Base-by-base conservation (phyloP, 352 stramenopile genomes). In the Phytophthora rubi region DNA sequence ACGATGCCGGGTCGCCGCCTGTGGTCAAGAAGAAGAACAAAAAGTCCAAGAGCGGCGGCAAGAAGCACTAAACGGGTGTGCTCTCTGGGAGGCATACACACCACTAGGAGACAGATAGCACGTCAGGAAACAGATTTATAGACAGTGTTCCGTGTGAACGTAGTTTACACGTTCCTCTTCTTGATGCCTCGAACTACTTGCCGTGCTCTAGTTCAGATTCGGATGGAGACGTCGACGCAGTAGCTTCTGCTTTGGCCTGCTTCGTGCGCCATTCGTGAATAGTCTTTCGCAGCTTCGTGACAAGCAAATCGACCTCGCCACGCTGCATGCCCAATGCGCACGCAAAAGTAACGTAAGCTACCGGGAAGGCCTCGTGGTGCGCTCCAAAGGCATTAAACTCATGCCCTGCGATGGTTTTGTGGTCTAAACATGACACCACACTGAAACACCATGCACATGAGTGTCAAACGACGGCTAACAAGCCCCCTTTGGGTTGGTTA, bases 281-380 rank as follows among this genome's bases (percentile, higher is more conserved):
- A 42, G 89, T 93, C 47, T 97, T 98, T 62, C 97, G 91, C 37
- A 99, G 77, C 57, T 98, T 92, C 45, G 79, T 67, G 53, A 97
- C 79, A 58, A 99, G 97, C 59, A 95, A 74, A 37, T 98, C 91
- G 53, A 99, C 83, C 72, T 99, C 98, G 23, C 76, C 62, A 28
- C 81, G 71, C 16, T 80, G 87, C 76, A 99, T 95, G 54, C 98
- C 98, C 58, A 99, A 91, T 2, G 97, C 97, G 76, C 95, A 99
- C 3, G 98, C 98, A 44, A 98, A 96, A 8, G 98, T 99, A 58
- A 99, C 82, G 77, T 99, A 99, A 8, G 93, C 81, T 28, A 89
- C 70, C 0, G 88, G 90, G 65, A 98, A 99, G 2, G 69, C 57
- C 51, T 97, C 78, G 33, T 80, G 81, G 37, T 97, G 97, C 21